Evolutionary conservation across 768 basidiomycete genomes (phyloP).

Genomic region (Boletus edulis): DNA sequence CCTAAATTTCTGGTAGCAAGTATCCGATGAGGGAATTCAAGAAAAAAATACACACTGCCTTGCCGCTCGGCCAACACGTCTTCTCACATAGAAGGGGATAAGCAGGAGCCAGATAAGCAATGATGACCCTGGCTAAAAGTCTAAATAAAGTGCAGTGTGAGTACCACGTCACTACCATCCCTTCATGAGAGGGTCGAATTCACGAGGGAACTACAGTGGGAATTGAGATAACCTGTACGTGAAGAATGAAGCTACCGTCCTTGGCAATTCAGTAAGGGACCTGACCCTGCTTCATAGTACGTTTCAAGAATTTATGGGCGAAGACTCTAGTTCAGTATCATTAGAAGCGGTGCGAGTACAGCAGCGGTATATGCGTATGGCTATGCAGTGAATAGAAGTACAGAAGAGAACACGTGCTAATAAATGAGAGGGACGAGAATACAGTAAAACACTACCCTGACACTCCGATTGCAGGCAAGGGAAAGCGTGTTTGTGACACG

Average conservation of each 20-base stretch:
- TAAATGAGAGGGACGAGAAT: slow-evolving; percentile 13
- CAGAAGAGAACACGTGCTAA: slow-evolving; percentile 17
- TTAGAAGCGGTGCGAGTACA: slow-evolving; percentile 23
- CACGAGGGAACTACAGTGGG: slow-evolving; percentile 4
- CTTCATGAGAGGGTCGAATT: slow-evolving; percentile 3
- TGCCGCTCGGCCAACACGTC: slow-evolving; percentile 2
- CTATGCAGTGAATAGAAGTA: slow-evolving; percentile 24
- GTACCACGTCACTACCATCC: slow-evolving; percentile 18
- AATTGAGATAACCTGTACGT: slow-evolving; percentile 5
- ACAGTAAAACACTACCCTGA: slow-evolving; percentile 12
- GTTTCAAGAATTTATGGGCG: background rate
- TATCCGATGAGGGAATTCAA: slow-evolving; percentile 15
- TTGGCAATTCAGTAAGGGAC: slow-evolving; percentile 3
- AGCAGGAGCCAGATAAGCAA: slow-evolving; percentile 4
- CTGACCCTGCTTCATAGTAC: slow-evolving; percentile 8
- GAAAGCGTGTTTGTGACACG: slow-evolving; percentile 15
- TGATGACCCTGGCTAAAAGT: slow-evolving; percentile 25
- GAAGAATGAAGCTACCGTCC: slow-evolving; percentile 3
- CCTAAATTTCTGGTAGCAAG: slow-evolving; percentile 3
- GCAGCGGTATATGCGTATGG: slow-evolving; percentile 15
- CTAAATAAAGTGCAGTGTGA: slow-evolving; percentile 19
- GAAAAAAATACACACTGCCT: slow-evolving; percentile 29
- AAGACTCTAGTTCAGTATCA: slow-evolving; percentile 3
- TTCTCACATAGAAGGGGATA: slow-evolving; percentile 22
- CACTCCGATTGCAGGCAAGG: slow-evolving; percentile 21